Evolutionary conservation across 768 basidiomycete species (phyloP).

Genomic region (Candolleomyces eurysporus): DNA sequence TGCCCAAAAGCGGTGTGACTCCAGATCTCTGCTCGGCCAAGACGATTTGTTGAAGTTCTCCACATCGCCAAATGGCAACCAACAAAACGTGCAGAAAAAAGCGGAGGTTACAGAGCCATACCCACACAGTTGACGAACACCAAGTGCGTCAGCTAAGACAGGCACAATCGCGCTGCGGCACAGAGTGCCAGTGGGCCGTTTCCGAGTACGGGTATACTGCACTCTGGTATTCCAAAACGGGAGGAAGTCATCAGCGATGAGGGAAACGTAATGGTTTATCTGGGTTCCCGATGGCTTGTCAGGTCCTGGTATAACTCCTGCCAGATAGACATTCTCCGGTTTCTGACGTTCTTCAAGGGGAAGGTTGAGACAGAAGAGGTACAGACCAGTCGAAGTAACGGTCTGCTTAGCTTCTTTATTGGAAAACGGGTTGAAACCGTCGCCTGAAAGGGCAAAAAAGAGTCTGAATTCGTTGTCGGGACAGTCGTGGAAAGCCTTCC

Average conservation of each 20-base stretch:
- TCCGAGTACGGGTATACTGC: constrained; percentile 16
- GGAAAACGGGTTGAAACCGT: constrained; percentile 31
- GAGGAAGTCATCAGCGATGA: constrained; percentile 33
- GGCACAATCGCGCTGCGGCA: constrained; percentile 26
- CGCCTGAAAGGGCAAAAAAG: constrained; percentile 26
- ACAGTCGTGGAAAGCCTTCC: constrained; percentile 7
- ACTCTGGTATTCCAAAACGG: constrained; percentile 27
- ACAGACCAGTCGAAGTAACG: constrained; percentile 22
- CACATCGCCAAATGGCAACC: constrained; percentile 11
- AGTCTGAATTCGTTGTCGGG: neutral
- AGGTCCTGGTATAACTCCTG: constrained; percentile 39
- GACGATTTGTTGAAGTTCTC: constrained; percentile 15
- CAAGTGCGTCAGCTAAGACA: constrained; percentile 31
- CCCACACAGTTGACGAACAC: constrained; percentile 24
- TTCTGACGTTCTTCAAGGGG: constrained; percentile 24
- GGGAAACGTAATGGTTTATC: constrained; percentile 33
- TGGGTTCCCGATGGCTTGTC: constrained; percentile 24
- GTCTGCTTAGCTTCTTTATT: constrained; percentile 22
- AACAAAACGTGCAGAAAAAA: constrained; percentile 19
- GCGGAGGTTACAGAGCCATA: constrained; percentile 13
- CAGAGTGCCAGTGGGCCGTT: constrained; percentile 16
- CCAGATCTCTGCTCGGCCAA: too few relatives aligned
- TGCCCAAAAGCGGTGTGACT: too few relatives aligned
- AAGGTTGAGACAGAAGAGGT: constrained; percentile 30
- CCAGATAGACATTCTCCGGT: constrained; percentile 33